phyloP scores from a whole-genome alignment of 192 early-diverging fungal genomes.

The Pilaira anomala region DNA sequence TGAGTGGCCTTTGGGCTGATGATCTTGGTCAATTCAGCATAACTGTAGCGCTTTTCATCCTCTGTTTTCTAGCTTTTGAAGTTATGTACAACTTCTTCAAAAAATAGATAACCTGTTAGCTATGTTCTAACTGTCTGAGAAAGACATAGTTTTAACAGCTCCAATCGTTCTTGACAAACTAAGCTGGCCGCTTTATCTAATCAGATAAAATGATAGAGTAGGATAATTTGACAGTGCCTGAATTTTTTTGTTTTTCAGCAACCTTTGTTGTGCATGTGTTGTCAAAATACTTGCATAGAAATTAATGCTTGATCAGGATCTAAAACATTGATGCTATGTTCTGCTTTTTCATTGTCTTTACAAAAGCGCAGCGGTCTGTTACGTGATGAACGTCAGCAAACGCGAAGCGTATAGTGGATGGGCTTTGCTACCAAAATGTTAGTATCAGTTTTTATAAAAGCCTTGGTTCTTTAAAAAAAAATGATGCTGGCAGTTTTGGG shows the following conservation, averaged over 20 bases:
- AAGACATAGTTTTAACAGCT: conserved; percentile 20
- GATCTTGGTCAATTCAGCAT: conserved; percentile 16
- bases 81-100: conserved; percentile 19
- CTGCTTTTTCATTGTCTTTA: not conserved
- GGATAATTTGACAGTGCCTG: not conserved
- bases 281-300: conserved; percentile 9
- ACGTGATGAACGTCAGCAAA: too few relatives aligned
- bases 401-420: too few relatives aligned
- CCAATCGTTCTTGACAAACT: conserved; percentile 14
- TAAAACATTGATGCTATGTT: conserved; percentile 4
- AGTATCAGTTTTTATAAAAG: too few relatives aligned
- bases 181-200: conserved; percentile 8
- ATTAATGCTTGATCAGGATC: conserved; percentile 10
- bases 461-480: conserved; percentile 4
- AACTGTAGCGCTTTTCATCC: conserved; percentile 6
- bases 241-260: conserved; percentile 15
- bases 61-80: conserved; percentile 18
- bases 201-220: conserved; percentile 7
- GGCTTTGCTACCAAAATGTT: too few relatives aligned
- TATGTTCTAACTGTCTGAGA: conserved; percentile 16
- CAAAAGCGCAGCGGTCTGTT: conserved; percentile 2
- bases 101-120: not conserved
- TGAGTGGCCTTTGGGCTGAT: conserved; percentile 2
- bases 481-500: conserved; percentile 8
- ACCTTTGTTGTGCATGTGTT: conserved; percentile 9